Conservation (phyloP, 176 grass and related monocot species). For the Rhynchospora pubera region DNA sequence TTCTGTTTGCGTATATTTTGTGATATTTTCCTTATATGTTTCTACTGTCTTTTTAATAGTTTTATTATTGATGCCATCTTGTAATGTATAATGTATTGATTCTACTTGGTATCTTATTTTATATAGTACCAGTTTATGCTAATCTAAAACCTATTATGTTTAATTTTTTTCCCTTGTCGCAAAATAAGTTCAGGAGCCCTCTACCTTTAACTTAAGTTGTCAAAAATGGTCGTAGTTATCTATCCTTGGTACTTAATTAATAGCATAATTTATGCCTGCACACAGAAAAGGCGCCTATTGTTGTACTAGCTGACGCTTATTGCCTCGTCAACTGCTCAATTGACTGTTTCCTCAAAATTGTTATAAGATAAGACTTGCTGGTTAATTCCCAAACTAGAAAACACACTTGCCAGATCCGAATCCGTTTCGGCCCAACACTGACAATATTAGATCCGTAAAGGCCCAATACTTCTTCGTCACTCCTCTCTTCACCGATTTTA, state of each 20-base stretch:
- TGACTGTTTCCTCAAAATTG: no score
- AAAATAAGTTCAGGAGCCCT: no score
- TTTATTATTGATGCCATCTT: not conserved
- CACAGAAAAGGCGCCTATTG: no score
- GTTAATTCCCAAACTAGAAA: no score
- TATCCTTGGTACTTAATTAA: no score
- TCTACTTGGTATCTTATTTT: not conserved
- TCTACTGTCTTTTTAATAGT: not conserved
- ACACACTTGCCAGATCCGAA: not conserved
- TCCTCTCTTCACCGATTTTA: not conserved
- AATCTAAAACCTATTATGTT: not conserved
- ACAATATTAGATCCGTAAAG: not conserved
- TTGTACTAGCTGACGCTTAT: no score
- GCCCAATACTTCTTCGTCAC: not conserved
- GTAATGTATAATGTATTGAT: not conserved
- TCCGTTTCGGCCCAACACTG: not conserved
- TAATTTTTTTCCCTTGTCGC: no score
- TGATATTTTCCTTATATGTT: not conserved
- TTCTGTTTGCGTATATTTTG: not conserved
- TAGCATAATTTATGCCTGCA: no score
- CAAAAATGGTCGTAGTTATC: no score
- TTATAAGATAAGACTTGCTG: no score
- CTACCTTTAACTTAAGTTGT: no score
- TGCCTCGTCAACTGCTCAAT: no score
- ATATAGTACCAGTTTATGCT: not conserved